These are phyloP conservation scores for Jatropha podagrica DNA, from an alignment of 441 rosid genomes.

Conservation along the genomic window DNA sequence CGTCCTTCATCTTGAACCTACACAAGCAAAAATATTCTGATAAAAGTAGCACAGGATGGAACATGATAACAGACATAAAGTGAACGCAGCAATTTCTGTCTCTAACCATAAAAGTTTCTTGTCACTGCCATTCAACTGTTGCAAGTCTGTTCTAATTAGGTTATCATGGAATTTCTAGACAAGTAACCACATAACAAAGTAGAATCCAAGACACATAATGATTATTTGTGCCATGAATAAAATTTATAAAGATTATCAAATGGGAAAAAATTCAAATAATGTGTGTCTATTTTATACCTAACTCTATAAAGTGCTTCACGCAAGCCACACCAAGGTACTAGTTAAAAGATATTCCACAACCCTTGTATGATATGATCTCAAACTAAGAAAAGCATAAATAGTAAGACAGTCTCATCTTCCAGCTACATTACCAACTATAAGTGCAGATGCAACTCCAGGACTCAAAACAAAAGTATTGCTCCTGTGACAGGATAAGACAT, in stretches of 20 bases:
- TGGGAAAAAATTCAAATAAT: neutral
- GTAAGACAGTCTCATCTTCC: neutral
- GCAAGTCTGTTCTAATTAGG: neutral
- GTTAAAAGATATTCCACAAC: neutral
- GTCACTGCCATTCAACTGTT: neutral
- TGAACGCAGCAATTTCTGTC: neutral
- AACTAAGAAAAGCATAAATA: slow-evolving; percentile 11
- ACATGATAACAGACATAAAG: neutral
- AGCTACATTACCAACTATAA: slow-evolving; percentile 6
- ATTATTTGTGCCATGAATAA: neutral
- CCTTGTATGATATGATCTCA: slow-evolving; percentile 4
- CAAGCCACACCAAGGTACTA: neutral
- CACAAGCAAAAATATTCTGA: slow-evolving; percentile 2
- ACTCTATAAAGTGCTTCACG: neutral
- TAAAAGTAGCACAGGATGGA: neutral
- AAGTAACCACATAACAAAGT: neutral
- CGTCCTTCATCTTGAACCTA: slow-evolving; percentile 90
- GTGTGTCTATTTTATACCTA: neutral
- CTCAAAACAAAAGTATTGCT: slow-evolving; percentile 1
- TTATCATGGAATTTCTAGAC: neutral
- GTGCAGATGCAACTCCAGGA: neutral
- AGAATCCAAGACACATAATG: neutral
- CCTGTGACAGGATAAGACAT: neutral
- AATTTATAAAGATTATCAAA: neutral
- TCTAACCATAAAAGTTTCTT: neutral